These are phyloP conservation scores for Peribolospora kevripleyi DNA, from an alignment of 768 basidiomycete species.

Conservation along the genomic window DNA sequence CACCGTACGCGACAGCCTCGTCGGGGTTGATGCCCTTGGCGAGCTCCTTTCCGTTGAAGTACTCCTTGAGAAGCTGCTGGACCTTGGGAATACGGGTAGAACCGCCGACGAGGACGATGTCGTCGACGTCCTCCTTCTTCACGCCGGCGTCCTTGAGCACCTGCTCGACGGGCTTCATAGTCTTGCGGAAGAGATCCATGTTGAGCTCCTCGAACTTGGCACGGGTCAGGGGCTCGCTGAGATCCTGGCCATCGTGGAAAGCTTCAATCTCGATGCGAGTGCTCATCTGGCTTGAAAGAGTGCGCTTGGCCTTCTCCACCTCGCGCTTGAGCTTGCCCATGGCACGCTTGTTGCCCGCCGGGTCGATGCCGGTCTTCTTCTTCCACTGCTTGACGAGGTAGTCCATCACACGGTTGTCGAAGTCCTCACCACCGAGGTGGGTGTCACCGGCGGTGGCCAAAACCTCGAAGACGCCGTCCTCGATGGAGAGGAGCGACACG, in stretches of 20 bases:
- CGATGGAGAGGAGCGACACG: conserved; percentile 84
- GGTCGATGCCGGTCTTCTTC: conserved; percentile 60
- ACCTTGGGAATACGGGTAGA: conserved; percentile 99
- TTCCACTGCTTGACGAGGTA: conserved; percentile 74
- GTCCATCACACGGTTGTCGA: conserved; percentile 79
- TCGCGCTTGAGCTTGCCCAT: conserved; percentile 81
- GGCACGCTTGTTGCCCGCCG: conserved; percentile 42
- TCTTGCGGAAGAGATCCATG: conserved; percentile 97
- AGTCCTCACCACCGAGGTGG: conserved; percentile 86
- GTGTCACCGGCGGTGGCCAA: conserved; percentile 82
- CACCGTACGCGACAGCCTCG: conserved; percentile 96
- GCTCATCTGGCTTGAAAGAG: conserved; percentile 66
- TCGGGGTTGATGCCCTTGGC: conserved; percentile 98
- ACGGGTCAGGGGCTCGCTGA: conserved; percentile 84
- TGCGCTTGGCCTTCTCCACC: conserved; percentile 88
- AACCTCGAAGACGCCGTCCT: conserved; percentile 78
- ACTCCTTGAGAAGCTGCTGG: conserved; percentile 92
- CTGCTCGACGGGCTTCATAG: conserved; percentile 97
- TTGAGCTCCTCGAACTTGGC: conserved; percentile 98
- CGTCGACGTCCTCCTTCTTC: conserved; percentile 90
- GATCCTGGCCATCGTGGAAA: conserved; percentile 90
- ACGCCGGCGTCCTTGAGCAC: conserved; percentile 92
- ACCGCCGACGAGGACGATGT: conserved; percentile 83
- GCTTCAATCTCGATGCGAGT: conserved; percentile 84
- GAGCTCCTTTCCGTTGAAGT: conserved; percentile 86